A percentile compares a stretch with the other conserved stretches of the same genome.
These are phyloP conservation scores for Stephanodiscus triporus DNA, from an alignment of 108 stramenopile genomes.

Conservation along the genomic window DNA sequence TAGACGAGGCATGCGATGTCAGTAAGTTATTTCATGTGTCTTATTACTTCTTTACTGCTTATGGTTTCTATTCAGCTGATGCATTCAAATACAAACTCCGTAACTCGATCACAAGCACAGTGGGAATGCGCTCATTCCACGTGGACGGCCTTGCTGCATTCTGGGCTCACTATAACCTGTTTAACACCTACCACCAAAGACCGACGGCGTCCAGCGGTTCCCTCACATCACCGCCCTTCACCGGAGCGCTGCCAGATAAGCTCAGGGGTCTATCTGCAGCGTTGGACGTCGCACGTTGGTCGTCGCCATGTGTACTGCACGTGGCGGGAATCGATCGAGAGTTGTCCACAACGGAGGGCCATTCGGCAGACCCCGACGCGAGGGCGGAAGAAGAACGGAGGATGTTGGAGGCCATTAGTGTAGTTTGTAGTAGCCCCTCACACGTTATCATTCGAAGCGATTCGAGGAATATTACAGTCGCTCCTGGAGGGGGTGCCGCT, in stretches of 20 bases:
- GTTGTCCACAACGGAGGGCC: conserved; percentile 52
- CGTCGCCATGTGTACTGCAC: conserved; percentile 73
- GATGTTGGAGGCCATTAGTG: conserved; percentile 62
- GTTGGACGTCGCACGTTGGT: conserved; percentile 54
- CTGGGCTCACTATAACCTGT: conserved; percentile 51
- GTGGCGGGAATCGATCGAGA: conserved; percentile 66
- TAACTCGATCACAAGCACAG: background rate
- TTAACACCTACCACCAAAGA: conserved; percentile 19
- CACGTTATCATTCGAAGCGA: background rate
- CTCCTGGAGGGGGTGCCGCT: background rate
- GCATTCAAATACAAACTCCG: background rate
- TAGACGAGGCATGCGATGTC: conserved; percentile 67
- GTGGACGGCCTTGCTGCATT: conserved; percentile 77
- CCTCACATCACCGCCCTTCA: conserved; percentile 35
- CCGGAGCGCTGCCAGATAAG: conserved; percentile 68
- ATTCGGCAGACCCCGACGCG: conserved; percentile 53
- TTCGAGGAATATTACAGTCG: background rate
- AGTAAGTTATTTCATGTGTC: conserved; percentile 17
- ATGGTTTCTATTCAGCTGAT: conserved; percentile 1
- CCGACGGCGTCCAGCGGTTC: conserved; percentile 23
- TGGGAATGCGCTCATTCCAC: conserved; percentile 65
- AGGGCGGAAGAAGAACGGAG: conserved; percentile 56
- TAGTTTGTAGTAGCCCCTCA: conserved; percentile 18
- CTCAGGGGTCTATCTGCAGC: conserved; percentile 65
- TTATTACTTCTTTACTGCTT: too few species aligned